These are phyloP conservation scores for Daldinia loculata DNA, from an alignment of 495 filamentous ascomycete species.

Conservation along the genomic window DNA sequence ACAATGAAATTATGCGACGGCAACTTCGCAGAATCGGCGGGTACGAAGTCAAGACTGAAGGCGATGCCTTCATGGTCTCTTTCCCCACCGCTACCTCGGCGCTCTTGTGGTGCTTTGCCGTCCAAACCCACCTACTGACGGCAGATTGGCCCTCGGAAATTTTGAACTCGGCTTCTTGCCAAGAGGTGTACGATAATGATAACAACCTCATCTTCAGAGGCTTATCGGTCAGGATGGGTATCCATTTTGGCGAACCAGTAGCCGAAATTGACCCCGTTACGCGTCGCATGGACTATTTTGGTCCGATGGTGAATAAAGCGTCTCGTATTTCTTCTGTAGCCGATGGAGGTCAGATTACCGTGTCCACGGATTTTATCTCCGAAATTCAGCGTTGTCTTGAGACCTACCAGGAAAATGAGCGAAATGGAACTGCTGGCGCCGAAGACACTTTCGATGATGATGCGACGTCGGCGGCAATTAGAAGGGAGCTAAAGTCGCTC, in stretches of 20 bases:
- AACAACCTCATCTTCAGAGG: constrained; percentile 91
- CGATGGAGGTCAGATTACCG: constrained; percentile 97
- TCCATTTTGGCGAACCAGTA: constrained; percentile 93
- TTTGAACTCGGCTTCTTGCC: constrained; percentile 82
- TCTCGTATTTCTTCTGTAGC: constrained; percentile 91
- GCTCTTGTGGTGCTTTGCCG: constrained; percentile 93
- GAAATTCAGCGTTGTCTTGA: constrained; percentile 93
- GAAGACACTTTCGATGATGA: constrained; percentile 79
- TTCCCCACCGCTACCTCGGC: constrained; percentile 95
- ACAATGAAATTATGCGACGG: constrained; percentile 94
- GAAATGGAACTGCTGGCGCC: constrained; percentile 69
- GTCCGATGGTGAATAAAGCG: constrained; percentile 98
- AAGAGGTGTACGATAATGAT: constrained; percentile 81
- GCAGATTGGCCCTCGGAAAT: constrained; percentile 95
- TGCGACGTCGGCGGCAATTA: constrained; percentile 72
- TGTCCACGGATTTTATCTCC: constrained; percentile 93
- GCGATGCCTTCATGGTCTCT: constrained; percentile 99
- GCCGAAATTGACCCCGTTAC: constrained; percentile 96
- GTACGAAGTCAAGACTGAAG: constrained; percentile 99
- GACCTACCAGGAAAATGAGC: constrained; percentile 79
- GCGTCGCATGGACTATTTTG: constrained; percentile 98
- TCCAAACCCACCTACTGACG: constrained; percentile 85
- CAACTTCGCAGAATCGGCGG: constrained; percentile 93
- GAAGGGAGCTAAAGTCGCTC: constrained; percentile 84
- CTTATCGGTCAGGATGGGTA: constrained; percentile 95